Percentiles rank a stretch among this genome's conserved stretches.
These are phyloP conservation scores for Talaromyces stipitatus DNA, from an alignment of 495 filamentous ascomycete genomes.

Conservation along the genomic window DNA sequence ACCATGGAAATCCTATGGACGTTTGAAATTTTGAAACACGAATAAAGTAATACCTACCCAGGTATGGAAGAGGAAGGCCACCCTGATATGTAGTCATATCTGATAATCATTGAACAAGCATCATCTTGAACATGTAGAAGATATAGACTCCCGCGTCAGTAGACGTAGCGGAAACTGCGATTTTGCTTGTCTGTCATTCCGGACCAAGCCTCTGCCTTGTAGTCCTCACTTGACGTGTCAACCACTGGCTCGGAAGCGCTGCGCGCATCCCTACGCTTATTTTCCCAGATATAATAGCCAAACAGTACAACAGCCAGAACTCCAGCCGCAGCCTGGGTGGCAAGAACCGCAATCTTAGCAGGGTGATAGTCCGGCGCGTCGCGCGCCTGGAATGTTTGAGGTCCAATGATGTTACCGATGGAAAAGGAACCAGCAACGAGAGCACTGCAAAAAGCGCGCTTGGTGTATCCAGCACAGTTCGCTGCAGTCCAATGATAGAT, in stretches of 20 bases:
- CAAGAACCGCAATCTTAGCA: slow-evolving; percentile 54
- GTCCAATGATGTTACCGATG: slow-evolving; percentile 55
- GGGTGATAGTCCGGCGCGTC: slow-evolving; percentile 38
- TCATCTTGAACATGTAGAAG: no score
- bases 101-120: neutral
- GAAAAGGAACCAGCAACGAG: slow-evolving; percentile 52
- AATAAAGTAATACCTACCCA: no score
- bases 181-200: slow-evolving; percentile 37
- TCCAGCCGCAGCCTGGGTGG: slow-evolving; percentile 35
- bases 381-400: slow-evolving; percentile 43
- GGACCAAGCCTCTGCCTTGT: slow-evolving; percentile 26
- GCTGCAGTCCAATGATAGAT: slow-evolving; percentile 43
- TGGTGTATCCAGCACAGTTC: slow-evolving; percentile 43
- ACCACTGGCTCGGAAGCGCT: neutral
- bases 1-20: no score
- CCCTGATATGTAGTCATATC: no score
- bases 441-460: slow-evolving; percentile 46
- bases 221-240: slow-evolving; percentile 14
- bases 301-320: slow-evolving; percentile 31
- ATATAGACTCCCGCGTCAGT: slow-evolving; percentile 13
- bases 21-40: no score
- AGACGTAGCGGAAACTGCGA: slow-evolving; percentile 35
- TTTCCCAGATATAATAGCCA: slow-evolving; percentile 38
- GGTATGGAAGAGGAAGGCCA: no score
- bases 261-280: slow-evolving; percentile 25